Conservation (phyloP, 2,329 filamentous ascomycete species). For the Penicillium frequentans region DNA sequence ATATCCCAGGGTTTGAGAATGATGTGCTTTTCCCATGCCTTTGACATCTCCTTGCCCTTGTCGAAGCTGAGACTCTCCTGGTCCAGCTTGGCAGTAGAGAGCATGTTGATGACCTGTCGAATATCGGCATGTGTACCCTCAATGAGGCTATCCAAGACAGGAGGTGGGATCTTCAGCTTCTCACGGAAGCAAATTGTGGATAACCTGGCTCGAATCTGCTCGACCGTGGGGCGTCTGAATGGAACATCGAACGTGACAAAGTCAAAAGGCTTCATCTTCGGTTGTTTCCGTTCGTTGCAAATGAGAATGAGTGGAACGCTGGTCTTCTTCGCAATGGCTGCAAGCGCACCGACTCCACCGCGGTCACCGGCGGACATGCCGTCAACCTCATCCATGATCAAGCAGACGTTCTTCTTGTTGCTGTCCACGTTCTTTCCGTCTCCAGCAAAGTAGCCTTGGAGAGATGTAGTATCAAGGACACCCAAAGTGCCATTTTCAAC, state of each 20-base stretch:
- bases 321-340: constrained; percentile 92
- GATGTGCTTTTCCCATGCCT: constrained; percentile 97
- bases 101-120: constrained; percentile 97
- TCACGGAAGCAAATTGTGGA: constrained; percentile 95
- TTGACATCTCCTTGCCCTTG: constrained; percentile 89
- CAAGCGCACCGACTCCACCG: constrained; percentile 90
- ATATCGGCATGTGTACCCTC: constrained; percentile 96
- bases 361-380: constrained; percentile 98
- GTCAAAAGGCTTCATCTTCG: constrained; percentile 99
- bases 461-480: constrained; percentile 88
- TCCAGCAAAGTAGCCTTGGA: constrained; percentile 85
- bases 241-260: constrained; percentile 78
- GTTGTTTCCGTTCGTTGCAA: constrained; percentile 89
- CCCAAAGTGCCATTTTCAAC: constrained; percentile 87
- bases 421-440: constrained; percentile 77
- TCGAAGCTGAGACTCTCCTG: constrained; percentile 77
- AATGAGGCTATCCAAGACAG: constrained; percentile 88
- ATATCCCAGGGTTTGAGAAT: constrained; percentile 98
- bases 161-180: constrained; percentile 77
- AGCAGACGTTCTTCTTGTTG: constrained; percentile 85
- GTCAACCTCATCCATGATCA: constrained; percentile 99
- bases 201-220: constrained; percentile 87
- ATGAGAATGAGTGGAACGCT: constrained; percentile 94
- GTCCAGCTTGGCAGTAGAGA: constrained; percentile 89
- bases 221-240: constrained; percentile 85